Evolutionary conservation across 2,329 filamentous ascomycete genomes (phyloP).

Genomic region (Pestalotiopsis sp.): DNA sequence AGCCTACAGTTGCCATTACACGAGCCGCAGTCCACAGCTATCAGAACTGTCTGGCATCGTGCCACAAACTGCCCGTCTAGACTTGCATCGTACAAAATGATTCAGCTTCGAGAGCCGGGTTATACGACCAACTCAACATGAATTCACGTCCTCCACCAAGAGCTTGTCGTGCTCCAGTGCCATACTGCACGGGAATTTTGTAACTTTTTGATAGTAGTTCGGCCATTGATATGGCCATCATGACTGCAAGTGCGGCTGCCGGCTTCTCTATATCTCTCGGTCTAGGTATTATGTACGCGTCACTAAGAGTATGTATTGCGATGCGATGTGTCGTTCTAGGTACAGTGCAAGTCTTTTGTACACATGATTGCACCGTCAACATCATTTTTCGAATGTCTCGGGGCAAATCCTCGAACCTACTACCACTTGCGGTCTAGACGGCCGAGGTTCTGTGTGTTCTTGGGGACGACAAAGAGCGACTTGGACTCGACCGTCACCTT

Average conservation of each 20-base stretch:
- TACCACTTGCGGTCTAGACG: neutral
- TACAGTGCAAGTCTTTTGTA: neutral
- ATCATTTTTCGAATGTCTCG: neutral
- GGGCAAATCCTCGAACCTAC: neutral
- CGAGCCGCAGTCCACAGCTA: neutral
- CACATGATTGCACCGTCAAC: neutral
- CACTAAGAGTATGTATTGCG: neutral
- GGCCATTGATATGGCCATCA: neutral
- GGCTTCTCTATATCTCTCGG: neutral
- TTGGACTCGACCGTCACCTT: slow-evolving; percentile 60
- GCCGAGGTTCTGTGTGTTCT: slow-evolving; percentile 39
- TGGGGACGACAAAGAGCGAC: slow-evolving; percentile 61
- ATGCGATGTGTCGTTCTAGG: neutral
- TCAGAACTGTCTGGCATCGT: neutral
- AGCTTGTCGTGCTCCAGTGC: neutral
- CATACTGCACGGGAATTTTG: neutral
- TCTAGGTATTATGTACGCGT: neutral
- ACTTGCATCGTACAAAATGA: neutral
- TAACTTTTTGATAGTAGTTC: neutral
- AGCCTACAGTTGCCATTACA: neutral
- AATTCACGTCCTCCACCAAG: neutral
- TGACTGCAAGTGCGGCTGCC: neutral
- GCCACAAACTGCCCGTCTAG: neutral
- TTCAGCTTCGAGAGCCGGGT: neutral
- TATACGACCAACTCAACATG: neutral